These are phyloP conservation scores for Starmerella potacharoeniae DNA, from an alignment of 805 yeast species.

Conservation along the genomic window DNA sequence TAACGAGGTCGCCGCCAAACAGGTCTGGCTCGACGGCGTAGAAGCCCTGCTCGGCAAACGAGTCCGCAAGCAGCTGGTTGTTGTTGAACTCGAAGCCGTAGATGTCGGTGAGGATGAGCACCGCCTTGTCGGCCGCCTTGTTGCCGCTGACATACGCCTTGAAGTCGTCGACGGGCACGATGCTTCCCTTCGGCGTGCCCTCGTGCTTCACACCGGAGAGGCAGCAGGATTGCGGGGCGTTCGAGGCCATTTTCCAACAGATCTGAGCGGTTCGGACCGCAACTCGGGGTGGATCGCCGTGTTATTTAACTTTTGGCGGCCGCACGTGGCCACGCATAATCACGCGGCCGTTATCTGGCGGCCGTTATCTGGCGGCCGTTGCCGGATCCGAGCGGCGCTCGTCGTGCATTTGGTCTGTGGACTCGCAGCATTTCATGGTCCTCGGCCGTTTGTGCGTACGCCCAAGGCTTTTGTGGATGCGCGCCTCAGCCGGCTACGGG, in stretches of 20 bases:
- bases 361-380: too few relatives aligned
- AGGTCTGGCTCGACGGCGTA: constrained; percentile 69
- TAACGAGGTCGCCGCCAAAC: constrained; percentile 40
- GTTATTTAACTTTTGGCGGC: too few relatives aligned
- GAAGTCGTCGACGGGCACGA: constrained; percentile 22
- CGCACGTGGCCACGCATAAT: too few relatives aligned
- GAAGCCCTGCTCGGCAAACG: constrained; percentile 49
- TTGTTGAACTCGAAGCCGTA: constrained; percentile 53
- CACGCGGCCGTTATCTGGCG: too few relatives aligned
- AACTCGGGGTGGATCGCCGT: too few relatives aligned
- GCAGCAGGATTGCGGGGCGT: constrained; percentile 29
- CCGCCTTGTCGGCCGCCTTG: constrained; percentile 36
- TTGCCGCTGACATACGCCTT: constrained; percentile 43
- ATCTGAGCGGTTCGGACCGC: neutral
- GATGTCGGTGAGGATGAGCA: constrained; percentile 55
- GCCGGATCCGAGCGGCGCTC: too few relatives aligned
- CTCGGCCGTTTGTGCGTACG: too few relatives aligned
- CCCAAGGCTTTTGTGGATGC: too few relatives aligned
- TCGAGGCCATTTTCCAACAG: constrained; percentile 26
- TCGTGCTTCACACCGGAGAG: constrained; percentile 24
- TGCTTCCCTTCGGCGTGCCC: constrained; percentile 25
- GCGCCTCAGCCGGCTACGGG: too few relatives aligned
- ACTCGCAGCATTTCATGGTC: too few relatives aligned
- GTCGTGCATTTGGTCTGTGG: too few relatives aligned
- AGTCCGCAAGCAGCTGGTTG: constrained; percentile 37